Base-by-base conservation (phyloP, 2,329 filamentous ascomycete species). In the Cladosporium sp. region DNA sequence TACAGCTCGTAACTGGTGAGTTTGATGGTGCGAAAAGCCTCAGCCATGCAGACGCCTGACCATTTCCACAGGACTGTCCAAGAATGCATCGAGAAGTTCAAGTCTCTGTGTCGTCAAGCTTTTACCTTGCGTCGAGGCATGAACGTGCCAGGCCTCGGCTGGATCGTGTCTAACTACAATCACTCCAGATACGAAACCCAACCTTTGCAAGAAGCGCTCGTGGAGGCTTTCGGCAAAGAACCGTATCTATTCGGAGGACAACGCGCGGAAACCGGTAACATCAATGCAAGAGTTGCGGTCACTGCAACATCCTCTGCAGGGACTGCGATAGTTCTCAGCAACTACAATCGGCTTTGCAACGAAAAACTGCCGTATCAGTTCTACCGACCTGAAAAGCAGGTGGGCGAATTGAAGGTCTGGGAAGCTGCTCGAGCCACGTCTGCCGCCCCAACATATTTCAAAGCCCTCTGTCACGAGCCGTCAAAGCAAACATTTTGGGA, bases 381-480 rank as follows among this genome's bases (percentile, higher is more conserved):
- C 65, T 71, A 77, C 16, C 69, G 78, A 8, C 75, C 74, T 4
- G 75, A 80, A 26, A 69, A 73, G 28, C 67, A 70, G 0, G 44
- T 70, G 1, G 60, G 67, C 8, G 80, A 81, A 67, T 58, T 81
- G 53, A 79, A 78, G 65, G 76, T 80, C 5, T 85, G 82, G 82
- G 80, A 85, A 75, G 81, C 81, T 16, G 77, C 80, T 2, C 75
- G 81, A 16, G 82, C 82, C 7, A 83, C 82, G 1, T 80, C 79
- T 2, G 82, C 83, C 8, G 79, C 82, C 3, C 81, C 83, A 3
- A 78, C 75, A 1, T 82, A 80, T 67, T 84, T 85, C 73, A 82
- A 55, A 82, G 67, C 78, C 80, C 83, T 82, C 71, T 72, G 76
- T 29, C 81, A 84, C 60, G 74, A 77, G 2, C 72, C 74, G 0